Base-by-base conservation (phyloP, 2,329 filamentous ascomycete species). In the Monilinia polystroma region DNA sequence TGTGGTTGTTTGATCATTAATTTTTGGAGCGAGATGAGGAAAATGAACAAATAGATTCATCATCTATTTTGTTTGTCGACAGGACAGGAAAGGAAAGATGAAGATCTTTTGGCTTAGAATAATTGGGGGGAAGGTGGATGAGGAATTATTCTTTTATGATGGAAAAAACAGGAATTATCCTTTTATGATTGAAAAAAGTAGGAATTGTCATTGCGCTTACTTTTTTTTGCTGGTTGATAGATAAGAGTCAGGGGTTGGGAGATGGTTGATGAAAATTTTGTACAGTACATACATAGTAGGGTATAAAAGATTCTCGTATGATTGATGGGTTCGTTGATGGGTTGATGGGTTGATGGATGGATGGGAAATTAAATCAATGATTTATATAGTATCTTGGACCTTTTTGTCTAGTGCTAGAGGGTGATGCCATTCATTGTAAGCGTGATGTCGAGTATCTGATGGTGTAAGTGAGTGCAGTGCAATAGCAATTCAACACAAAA, bases 271-370 rank as follows among this genome's bases (percentile, higher is more conserved):
- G 2, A n/a, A 20, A 35, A 18, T 60, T 60, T 60, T 49, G 45
- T 60, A 60, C 43, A 35, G 57, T 59, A 59, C 18, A 47, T n/a
- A 18, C 29, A n/a, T 59, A n/a, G 57, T 59, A 59, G 57, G 57
- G 41, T 59, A 59, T 8, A 59, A 59, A 59, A 59, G 11, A 32
- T 35, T 49, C 26, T 60, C 35, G 43, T 29, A 20, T 35, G 43
- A 14, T 32, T 45, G 41, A 4, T 58, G 26, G 56, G 56, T 4
- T 35, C 32, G 29, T 0, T 10, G 7, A 32, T 35, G 18, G 29
- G 49, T 45, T 23, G 38, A 16, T 49, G 10, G n/a, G 20, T 0
- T 10, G 7, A 32, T n/a, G n/a, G n/a, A 59, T 47, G 26, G 20
- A 23, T 23, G 10, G n/a, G 20, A 23, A 51, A 51, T 51, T 10